A percentile compares a stretch with the other conserved stretches of the same genome.
Evolutionary conservation across 2,329 filamentous ascomycete genomes (phyloP).

Genomic region (Clonostachys rhizophaga): DNA sequence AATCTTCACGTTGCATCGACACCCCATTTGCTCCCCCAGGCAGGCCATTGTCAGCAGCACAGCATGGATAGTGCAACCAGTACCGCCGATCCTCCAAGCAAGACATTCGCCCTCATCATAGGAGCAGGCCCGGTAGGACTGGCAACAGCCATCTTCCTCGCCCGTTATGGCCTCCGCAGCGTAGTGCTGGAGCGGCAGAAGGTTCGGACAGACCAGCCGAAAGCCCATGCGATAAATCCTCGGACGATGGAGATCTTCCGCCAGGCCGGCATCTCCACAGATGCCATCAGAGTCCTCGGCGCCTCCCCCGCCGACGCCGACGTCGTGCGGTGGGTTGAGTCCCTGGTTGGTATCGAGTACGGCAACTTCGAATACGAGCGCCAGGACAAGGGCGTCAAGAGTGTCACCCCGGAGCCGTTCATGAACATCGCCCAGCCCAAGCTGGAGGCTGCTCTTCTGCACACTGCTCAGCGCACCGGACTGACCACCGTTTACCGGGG

Average conservation of each 20-base stretch:
- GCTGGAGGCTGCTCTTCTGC: slow-evolving; percentile 27
- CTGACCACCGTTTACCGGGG: slow-evolving; percentile 19
- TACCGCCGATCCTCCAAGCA: too few relatives aligned
- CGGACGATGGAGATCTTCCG: slow-evolving; percentile 8
- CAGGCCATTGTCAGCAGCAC: too few relatives aligned
- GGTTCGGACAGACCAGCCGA: slow-evolving; percentile 3
- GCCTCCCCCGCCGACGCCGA: slow-evolving; percentile 4
- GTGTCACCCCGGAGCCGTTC: slow-evolving; percentile 23
- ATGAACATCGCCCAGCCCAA: slow-evolving; percentile 34
- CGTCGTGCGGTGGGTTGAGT: slow-evolving; percentile 5
- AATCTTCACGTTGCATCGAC: too few relatives aligned
- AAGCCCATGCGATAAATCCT: slow-evolving; percentile 7
- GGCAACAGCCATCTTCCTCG: too few relatives aligned
- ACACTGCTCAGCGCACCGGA: slow-evolving; percentile 16
- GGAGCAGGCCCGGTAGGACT: too few relatives aligned
- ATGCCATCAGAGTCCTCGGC: slow-evolving; percentile 4
- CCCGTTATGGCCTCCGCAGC: too few relatives aligned
- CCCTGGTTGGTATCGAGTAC: slow-evolving; percentile 4
- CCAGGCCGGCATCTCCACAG: slow-evolving; percentile 4
- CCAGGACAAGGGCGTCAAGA: slow-evolving; percentile 2
- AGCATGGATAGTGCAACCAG: too few relatives aligned
- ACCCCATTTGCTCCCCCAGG: too few relatives aligned
- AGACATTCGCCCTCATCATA: too few relatives aligned
- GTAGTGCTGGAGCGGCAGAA: too few relatives aligned
- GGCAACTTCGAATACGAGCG: slow-evolving; percentile 6